These are phyloP conservation scores for Leccinum imitatum DNA, from an alignment of 768 basidiomycete species.

Conservation along the genomic window DNA sequence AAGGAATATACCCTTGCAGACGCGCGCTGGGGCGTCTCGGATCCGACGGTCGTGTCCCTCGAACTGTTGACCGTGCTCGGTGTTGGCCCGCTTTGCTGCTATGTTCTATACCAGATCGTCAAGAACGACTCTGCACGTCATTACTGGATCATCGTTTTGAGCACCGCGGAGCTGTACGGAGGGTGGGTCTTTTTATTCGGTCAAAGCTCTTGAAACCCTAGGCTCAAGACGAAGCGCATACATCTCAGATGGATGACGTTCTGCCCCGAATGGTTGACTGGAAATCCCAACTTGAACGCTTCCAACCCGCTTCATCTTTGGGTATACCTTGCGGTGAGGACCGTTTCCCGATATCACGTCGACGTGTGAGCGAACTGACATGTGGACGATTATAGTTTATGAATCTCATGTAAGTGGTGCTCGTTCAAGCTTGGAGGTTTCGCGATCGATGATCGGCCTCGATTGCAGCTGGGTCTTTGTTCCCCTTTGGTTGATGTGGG, in stretches of 20 bases:
- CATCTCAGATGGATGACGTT: conserved; percentile 78
- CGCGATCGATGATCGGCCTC: conserved; percentile 1
- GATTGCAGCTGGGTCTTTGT: conserved; percentile 71
- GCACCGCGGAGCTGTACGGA: conserved; percentile 77
- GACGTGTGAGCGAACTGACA: neutral
- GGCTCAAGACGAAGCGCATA: neutral
- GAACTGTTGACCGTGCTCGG: conserved; percentile 79
- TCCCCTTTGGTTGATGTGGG: conserved; percentile 73
- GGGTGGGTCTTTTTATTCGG: conserved; percentile 44
- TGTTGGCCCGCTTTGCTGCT: conserved; percentile 72
- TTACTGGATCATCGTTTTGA: conserved; percentile 73
- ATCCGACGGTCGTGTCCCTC: conserved; percentile 78
- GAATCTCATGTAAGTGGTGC: conserved; percentile 65
- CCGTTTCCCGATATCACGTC: neutral
- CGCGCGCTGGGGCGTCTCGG: conserved; percentile 76
- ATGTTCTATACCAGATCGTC: conserved; percentile 64
- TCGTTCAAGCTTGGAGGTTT: neutral
- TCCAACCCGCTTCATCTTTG: conserved; percentile 71
- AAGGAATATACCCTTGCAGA: conserved; percentile 81
- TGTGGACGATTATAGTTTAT: conserved; percentile 53
- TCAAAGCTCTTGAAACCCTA: neutral
- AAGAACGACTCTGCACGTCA: conserved; percentile 58
- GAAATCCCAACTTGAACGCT: conserved; percentile 68
- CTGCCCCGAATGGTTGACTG: conserved; percentile 82
- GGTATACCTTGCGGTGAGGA: conserved; percentile 76